Evolutionary conservation across 2,329 filamentous ascomycete species (phyloP), one percentile per base, ranked within the genome.

Genomic region (Aspergillus versicolor): DNA sequence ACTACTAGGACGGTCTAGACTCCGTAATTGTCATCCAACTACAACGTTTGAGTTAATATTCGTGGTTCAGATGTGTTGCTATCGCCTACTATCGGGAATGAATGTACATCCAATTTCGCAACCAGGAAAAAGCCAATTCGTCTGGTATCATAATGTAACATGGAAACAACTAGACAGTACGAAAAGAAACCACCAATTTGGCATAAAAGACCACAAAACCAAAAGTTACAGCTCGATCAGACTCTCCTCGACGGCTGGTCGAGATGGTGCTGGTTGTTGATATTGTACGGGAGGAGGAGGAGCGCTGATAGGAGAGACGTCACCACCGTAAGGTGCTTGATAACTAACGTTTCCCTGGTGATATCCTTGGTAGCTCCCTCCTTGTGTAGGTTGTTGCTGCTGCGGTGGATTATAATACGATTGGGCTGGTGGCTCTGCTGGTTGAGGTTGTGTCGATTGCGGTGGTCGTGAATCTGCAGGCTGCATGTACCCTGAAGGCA

Each of bases 161-260:
- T 45, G 9, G n/a, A 37, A 50, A 43, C 13, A 49, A 27, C n/a
- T 40, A 47, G 24, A 34, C 9, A 38, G 13, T 27, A 30, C 41
- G 15, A 21, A 53, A 17, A 45, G 21, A 46, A 17, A 46, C 45
- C 30, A 46, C 42, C 46, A 51, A 9, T 19, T n/a, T 24, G 27
- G 27, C 24, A 40, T 19, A 5, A 57, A 48, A 34, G 12, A 43
- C 19, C n/a, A 55, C 12, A 24, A 15, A 34, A 22, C 43, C 15
- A 24, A 32, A 24, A 47, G 34, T 49, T 64, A 71, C 56, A 71
- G 59, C 54, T 71, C 69, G 56, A 71, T 71, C 50, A 71, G 53
- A 56, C 68, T 70, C 56, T 71, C 69, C 44, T 71, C 69, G 12
- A 68, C 66, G 5, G 59, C 61, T 2, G 68, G 65, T 40, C 63